These are phyloP conservation scores for Dioscorea cayenensis DNA, from an alignment of 116 monocot genomes.

Conservation along the genomic window DNA sequence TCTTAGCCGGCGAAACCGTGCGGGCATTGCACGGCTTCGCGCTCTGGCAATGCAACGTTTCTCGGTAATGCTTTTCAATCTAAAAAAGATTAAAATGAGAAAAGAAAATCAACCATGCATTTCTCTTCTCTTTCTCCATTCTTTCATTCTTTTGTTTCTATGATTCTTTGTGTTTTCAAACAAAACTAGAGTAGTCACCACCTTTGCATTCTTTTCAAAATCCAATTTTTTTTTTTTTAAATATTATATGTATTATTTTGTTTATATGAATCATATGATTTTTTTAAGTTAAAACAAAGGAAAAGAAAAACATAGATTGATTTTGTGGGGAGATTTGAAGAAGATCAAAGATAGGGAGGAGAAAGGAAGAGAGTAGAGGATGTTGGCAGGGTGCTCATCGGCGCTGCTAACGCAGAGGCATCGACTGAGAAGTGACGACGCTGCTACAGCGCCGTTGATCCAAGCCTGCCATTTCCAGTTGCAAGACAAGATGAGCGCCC, in stretches of 20 bases:
- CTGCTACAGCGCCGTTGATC: conserved; percentile 21
- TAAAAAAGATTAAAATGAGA: background rate
- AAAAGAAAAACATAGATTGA: conserved; percentile 6
- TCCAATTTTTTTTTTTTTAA: background rate
- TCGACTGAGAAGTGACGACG: conserved; percentile 41
- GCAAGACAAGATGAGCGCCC: conserved; percentile 53
- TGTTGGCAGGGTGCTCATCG: conserved; percentile 77
- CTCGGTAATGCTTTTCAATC: conserved; percentile 13
- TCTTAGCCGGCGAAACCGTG: conserved; percentile 3
- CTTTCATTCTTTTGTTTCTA: conserved; percentile 14
- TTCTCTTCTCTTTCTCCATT: conserved; percentile 2
- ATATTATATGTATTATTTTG: too few species aligned
- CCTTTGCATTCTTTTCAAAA: background rate
- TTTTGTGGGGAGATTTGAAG: conserved; percentile 1
- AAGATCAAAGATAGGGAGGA: conserved; percentile 6
- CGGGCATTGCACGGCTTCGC: conserved; percentile 10
- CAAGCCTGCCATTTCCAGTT: conserved; percentile 34
- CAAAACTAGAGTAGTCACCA: background rate
- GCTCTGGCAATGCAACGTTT: conserved; percentile 10
- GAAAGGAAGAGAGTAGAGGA: conserved; percentile 33
- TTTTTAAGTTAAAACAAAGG: background rate
- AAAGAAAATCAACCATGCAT: background rate
- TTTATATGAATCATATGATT: background rate
- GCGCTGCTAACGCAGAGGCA: conserved; percentile 47
- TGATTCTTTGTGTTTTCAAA: background rate